Conservation (phyloP, 1,284 basidiomycete species). For the Tilletia caries region DNA sequence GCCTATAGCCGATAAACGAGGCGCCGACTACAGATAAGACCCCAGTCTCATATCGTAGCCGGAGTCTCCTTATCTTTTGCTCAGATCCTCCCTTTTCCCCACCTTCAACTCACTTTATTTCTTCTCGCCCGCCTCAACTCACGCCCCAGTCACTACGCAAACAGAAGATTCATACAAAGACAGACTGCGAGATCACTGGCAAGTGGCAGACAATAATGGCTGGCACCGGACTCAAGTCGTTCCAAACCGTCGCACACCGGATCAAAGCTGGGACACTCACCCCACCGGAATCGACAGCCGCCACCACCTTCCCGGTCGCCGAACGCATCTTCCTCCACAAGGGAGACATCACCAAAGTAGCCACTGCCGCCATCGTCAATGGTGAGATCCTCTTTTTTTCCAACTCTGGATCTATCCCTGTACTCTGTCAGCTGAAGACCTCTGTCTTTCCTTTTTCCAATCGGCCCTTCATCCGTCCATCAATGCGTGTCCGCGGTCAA, state of each 20-base stretch:
- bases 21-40: too few relatives aligned
- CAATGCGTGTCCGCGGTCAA: background rate
- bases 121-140: too few relatives aligned
- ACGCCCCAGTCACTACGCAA: too few relatives aligned
- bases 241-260: background rate
- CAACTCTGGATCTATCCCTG: background rate
- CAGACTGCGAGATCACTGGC: background rate
- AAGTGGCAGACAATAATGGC: background rate
- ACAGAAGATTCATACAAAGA: background rate
- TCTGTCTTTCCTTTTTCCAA: background rate
- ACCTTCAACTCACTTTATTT: too few relatives aligned
- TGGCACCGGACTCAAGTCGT: background rate
- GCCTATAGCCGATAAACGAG: too few relatives aligned
- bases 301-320: background rate
- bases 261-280: background rate
- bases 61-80: too few relatives aligned
- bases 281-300: background rate
- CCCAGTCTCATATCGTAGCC: too few relatives aligned
- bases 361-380: constrained; percentile 5
- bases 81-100: too few relatives aligned
- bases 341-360: constrained; percentile 12
- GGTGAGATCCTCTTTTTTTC: background rate
- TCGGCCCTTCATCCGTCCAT: background rate
- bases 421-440: background rate
- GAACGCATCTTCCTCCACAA: constrained; percentile 9